These are phyloP conservation scores for Triticum monococcum DNA, from an alignment of 176 grass and related monocot genomes.

Conservation along the genomic window DNA sequence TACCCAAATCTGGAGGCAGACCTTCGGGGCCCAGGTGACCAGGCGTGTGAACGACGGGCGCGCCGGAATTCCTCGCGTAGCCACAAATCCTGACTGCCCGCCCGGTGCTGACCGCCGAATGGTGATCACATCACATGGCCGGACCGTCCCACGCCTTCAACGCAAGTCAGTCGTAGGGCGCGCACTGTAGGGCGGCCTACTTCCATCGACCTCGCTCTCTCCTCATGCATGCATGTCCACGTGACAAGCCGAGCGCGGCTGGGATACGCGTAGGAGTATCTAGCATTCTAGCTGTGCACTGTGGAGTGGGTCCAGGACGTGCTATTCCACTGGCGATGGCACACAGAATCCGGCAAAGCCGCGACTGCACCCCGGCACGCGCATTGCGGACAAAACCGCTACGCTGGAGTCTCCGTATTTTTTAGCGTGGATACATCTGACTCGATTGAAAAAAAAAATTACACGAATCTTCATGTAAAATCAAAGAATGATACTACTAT, in stretches of 20 bases:
- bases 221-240: not conserved
- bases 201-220: not conserved
- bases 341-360: not conserved
- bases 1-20: too few species aligned
- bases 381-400: too few species aligned
- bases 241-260: not conserved
- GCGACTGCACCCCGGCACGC: not conserved
- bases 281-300: not conserved
- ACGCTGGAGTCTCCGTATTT: too few species aligned
- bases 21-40: too few species aligned
- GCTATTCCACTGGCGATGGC: not conserved
- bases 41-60: not conserved
- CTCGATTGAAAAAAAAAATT: too few species aligned
- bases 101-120: not conserved
- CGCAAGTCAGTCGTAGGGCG: not conserved
- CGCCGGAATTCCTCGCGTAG: not conserved
- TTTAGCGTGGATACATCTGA: too few species aligned
- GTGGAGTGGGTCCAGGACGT: not conserved
- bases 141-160: not conserved
- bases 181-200: not conserved
- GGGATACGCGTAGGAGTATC: too few species aligned
- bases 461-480: too few species aligned
- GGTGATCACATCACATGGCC: not conserved
- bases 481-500: too few species aligned
- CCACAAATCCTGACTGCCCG: slow-evolving; percentile 11